Evolutionary conservation across 1,284 basidiomycete genomes (phyloP).

Genomic region (Uromyces viciae-fabae): DNA sequence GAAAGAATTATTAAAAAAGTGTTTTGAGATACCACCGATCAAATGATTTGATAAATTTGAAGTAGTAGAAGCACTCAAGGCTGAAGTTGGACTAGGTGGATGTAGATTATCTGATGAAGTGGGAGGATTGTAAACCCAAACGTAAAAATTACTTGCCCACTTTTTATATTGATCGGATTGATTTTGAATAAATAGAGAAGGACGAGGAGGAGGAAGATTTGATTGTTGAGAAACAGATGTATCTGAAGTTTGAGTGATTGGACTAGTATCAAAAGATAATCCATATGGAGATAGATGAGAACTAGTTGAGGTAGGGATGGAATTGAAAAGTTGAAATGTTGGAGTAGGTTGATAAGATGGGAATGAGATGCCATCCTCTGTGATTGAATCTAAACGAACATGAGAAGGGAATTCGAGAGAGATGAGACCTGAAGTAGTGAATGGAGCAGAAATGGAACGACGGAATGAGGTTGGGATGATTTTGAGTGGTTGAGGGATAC

Average conservation of each 20-base stretch:
- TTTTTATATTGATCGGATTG: constrained; percentile 15
- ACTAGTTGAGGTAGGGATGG: too few species aligned
- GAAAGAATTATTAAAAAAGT: background rate
- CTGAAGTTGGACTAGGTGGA: background rate
- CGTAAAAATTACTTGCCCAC: constrained; percentile 5
- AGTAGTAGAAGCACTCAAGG: background rate
- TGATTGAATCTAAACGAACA: constrained; percentile 7
- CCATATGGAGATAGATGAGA: too few species aligned
- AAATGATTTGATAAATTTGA: background rate
- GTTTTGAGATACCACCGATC: constrained; percentile 2
- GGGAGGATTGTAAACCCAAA: constrained; percentile 5
- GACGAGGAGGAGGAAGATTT: background rate
- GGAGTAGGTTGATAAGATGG: background rate
- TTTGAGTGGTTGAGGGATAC: constrained; percentile 5
- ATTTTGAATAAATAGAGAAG: background rate
- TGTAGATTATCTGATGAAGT: background rate
- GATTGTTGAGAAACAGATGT: background rate
- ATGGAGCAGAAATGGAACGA: background rate
- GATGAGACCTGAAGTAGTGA: background rate
- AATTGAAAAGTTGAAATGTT: too few species aligned
- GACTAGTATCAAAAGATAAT: background rate
- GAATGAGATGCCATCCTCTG: background rate
- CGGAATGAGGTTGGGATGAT: background rate
- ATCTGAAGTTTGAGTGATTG: background rate
- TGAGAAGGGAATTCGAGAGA: background rate